Evolutionary conservation across 495 filamentous ascomycete genomes (phyloP).

Genomic region (Jackrogersella minutella): DNA sequence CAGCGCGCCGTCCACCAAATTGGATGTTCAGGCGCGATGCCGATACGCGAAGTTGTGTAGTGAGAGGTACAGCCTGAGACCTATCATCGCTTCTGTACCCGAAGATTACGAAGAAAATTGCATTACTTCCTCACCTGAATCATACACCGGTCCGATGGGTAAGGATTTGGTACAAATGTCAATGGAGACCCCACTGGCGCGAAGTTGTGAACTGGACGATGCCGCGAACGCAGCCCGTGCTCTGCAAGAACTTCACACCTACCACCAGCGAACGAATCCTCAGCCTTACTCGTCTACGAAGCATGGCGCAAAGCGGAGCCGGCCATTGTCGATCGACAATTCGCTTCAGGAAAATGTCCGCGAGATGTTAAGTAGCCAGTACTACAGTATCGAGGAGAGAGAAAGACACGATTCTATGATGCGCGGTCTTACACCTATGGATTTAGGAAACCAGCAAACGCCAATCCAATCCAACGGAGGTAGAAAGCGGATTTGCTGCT

Average conservation of each 20-base stretch:
- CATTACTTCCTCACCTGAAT: slow-evolving; percentile 68
- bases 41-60: slow-evolving; percentile 72
- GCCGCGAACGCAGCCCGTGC: slow-evolving; percentile 69
- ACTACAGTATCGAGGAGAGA: slow-evolving; percentile 29
- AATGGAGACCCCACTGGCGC: slow-evolving; percentile 57
- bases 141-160: slow-evolving; percentile 61
- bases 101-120: slow-evolving; percentile 63
- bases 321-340: slow-evolving; percentile 71
- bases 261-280: slow-evolving; percentile 51
- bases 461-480: slow-evolving; percentile 52
- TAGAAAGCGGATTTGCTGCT: slow-evolving; percentile 69
- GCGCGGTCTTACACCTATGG: slow-evolving; percentile 31
- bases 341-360: slow-evolving; percentile 78
- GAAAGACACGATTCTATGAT: slow-evolving; percentile 52
- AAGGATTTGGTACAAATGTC: slow-evolving; percentile 64
- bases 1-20: slow-evolving; percentile 70
- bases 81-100: slow-evolving; percentile 60
- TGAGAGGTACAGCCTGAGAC: slow-evolving; percentile 59
- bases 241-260: slow-evolving; percentile 69
- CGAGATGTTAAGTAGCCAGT: slow-evolving; percentile 57
- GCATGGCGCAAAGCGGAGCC: slow-evolving; percentile 68
- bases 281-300: slow-evolving; percentile 29
- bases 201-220: slow-evolving; percentile 56
- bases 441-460: slow-evolving; percentile 44
- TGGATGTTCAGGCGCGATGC: slow-evolving; percentile 85